Evolutionary conservation across 2,329 filamentous ascomycete species (phyloP), one percentile per base, ranked within the genome.

Genomic region (Thermoascus crustaceus): DNA sequence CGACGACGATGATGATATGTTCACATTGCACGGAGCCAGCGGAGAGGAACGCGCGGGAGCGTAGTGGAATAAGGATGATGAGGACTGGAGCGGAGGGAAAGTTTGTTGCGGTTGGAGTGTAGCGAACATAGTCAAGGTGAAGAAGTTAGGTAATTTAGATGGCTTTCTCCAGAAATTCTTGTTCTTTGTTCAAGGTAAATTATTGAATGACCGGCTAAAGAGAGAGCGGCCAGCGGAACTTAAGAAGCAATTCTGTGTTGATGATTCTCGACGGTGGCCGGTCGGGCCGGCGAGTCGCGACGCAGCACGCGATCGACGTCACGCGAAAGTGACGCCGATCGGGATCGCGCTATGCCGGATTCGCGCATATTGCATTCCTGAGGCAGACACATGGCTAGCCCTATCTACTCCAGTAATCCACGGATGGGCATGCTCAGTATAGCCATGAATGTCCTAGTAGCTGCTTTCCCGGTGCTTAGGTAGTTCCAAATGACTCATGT

Each of bases 11-110:
- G 18, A 24, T 19, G 33, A 5, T 7, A 26, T n/a, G 23, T 30
- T 36, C 9, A 19, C 32, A 39, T 39, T 14, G 27, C 23, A 33
- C 14, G 34, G 19, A 25, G 34, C 18, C 17, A 40, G 27, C 19
- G 38, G 30, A 23, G 38, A 35, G 10, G 37, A 33, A 20, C 19
- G 32, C 30, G 20, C 20, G 7, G 55, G 51, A 3, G 43, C 37
- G 40, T 47, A 53, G 24, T 47, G 46, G 37, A 46, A 43, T 34
- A 45, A 43, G 20, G 43, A 34, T 17, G 44, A 43, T 34, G 46
- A 43, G 20, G 43, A 34, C 26, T 29, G 20, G 46, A 41, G 17
- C 40, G 38, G 11, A 46, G 23, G 21, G 39, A 34, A 26, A 34
- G 40, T 24, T 43, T 39, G 35, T 25, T 40, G 39, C 19, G 43